Percentiles rank a stretch among this genome's conserved stretches.
Conservation (phyloP, 1,139 yeast species). For the Pichia terricola region DNA sequence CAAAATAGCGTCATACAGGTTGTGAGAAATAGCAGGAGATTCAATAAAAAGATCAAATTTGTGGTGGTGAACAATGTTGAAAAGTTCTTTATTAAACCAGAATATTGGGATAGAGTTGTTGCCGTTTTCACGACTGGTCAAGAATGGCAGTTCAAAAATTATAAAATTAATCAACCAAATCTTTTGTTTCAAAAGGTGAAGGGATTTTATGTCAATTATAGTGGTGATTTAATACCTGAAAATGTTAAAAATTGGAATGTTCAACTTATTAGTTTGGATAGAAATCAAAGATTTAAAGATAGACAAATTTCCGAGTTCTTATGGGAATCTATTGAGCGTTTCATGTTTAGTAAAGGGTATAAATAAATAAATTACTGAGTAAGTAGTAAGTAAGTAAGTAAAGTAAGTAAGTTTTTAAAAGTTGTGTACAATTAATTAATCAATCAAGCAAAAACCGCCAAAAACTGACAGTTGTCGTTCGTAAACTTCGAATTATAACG, state of each 20-base stretch:
- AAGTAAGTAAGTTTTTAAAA: no score
- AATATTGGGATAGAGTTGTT: constrained; percentile 93
- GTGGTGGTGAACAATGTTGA: constrained; percentile 84
- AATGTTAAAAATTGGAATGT: constrained; percentile 85
- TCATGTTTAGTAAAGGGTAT: constrained; percentile 39
- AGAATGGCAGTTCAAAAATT: constrained; percentile 89
- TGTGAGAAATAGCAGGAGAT: constrained; percentile 45
- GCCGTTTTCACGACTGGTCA: constrained; percentile 97
- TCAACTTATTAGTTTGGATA: constrained; percentile 63
- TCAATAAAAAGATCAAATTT: constrained; percentile 50
- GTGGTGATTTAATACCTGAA: constrained; percentile 72
- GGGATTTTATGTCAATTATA: constrained; percentile 71
- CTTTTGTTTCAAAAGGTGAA: constrained; percentile 71
- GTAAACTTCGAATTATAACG: no score
- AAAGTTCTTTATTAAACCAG: constrained; percentile 85
- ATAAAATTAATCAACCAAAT: constrained; percentile 76
- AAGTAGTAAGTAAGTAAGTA: no score
- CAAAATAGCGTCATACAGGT: constrained; percentile 41
- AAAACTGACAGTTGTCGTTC: no score
- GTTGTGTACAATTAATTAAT: no score
- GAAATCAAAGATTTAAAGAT: constrained; percentile 79
- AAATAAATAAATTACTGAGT: constrained; percentile 11
- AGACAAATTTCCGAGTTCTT: constrained; percentile 75
- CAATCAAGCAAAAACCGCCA: no score
- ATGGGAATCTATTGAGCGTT: constrained; percentile 70